A percentile compares a stretch with the other conserved stretches of the same genome.
Conservation (phyloP, 148 eudicot genomes). For the Amaranthus hypochondriacus region DNA sequence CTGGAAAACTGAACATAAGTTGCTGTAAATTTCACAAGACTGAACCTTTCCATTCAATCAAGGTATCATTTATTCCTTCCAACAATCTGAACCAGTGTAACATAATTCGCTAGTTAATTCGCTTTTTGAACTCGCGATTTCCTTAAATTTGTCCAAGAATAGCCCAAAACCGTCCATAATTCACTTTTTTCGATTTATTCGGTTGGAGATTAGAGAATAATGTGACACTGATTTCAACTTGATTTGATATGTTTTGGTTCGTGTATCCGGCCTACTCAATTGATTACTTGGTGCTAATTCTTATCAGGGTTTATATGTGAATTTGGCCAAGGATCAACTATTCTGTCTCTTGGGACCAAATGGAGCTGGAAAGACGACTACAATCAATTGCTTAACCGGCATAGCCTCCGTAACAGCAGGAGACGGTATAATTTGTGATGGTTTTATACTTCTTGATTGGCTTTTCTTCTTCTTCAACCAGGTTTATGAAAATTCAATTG, state of each 20-base stretch:
- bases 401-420: constrained; percentile 70
- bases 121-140: neutral
- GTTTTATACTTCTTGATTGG: neutral
- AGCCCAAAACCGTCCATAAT: too few species aligned
- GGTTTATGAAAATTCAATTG: neutral
- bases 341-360: constrained; percentile 93
- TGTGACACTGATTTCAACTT: too few species aligned
- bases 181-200: too few species aligned
- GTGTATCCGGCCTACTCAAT: too few species aligned
- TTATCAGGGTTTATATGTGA: constrained; percentile 68
- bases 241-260: too few species aligned
- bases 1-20: constrained; percentile 37
- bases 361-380: constrained; percentile 95
- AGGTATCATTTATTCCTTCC: constrained; percentile 18
- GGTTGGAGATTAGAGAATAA: too few species aligned
- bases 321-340: constrained; percentile 66
- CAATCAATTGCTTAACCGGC: constrained; percentile 83
- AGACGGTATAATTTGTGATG: constrained; percentile 50
- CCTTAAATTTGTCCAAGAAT: too few species aligned
- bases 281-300: neutral
- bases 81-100: neutral
- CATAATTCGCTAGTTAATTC: neutral
- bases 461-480: neutral
- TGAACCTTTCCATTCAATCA: constrained; percentile 65
- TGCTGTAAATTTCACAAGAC: constrained; percentile 56